Evolutionary conservation across 1,139 yeast species (phyloP), one percentile per base, ranked within the genome.

Genomic region (Candida tropicalis): DNA sequence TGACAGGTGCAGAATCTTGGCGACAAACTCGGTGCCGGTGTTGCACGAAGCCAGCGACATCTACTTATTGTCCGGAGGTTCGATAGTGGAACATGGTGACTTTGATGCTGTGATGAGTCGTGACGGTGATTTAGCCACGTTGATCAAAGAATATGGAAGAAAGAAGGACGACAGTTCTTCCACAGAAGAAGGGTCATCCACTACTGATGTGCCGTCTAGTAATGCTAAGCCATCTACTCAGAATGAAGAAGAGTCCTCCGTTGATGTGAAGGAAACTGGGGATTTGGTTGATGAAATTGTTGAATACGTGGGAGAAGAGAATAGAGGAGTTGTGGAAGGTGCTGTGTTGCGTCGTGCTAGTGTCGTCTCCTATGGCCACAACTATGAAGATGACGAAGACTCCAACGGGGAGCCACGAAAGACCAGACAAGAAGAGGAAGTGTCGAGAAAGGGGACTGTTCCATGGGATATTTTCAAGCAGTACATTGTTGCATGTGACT

Each of bases 401-500:
- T 47, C 48, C 38, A 46, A 41, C 35, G 36, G 42, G 25, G 37
- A 46, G 38, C 26, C 68, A 25, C 58, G 45, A 39, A 60, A 55
- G 33, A 60, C 69, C 1, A 65, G 63, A 6, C 62, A 65, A 31
- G 51, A 56, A 16, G 63, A 58, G 28, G 76, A 70, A 52, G 55
- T 52, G 20, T 55, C 59, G 13, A 56, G 57, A 12, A 62, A 61
- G 41, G 75, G 75, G 7, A 51, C 58, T 8, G 70, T 70, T 11
- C 66, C 68, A 36, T 58, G 68, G 56, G 46, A 49, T 8, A 62
- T 66, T 15, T 68, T 66, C 40, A 47, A 57, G 26, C 65, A 67
- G 39, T 70, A 68, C 43, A 58, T 68, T 42, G 57, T 57, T 39
- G 73, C 75, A 4, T 68, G 75, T 50, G 65, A 66, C 37, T 62